These are phyloP conservation scores for Nakazawaea holstii DNA, from an alignment of 805 yeast genomes.

Conservation along the genomic window DNA sequence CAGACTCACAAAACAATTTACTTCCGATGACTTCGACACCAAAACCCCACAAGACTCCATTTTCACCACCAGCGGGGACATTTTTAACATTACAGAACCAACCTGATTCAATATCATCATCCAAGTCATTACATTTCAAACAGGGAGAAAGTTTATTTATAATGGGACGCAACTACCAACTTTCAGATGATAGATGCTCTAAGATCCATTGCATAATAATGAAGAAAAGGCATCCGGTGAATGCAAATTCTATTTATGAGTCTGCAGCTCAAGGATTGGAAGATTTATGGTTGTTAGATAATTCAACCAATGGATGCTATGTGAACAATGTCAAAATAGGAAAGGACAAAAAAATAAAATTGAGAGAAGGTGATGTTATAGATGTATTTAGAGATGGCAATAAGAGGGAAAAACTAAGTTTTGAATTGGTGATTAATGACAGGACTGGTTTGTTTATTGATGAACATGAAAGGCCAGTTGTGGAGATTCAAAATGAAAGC, in stretches of 20 bases:
- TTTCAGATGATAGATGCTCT: conserved; percentile 74
- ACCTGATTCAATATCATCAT: conserved; percentile 35
- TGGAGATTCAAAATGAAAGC: conserved; percentile 7
- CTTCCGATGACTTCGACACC: conserved; percentile 1
- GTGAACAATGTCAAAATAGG: conserved; percentile 58
- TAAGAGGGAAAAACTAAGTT: conserved; percentile 47
- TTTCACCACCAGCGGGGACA: conserved; percentile 40
- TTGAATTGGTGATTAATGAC: conserved; percentile 48
- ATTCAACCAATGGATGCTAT: conserved; percentile 74
- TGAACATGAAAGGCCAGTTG: background rate
- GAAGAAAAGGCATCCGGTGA: conserved; percentile 57
- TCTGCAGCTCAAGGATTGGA: conserved; percentile 71
- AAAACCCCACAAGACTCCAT: conserved; percentile 12
- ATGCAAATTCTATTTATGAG: conserved; percentile 48
- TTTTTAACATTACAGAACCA: conserved; percentile 57
- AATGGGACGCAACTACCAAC: conserved; percentile 67
- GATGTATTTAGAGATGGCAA: conserved; percentile 60
- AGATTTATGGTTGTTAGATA: conserved; percentile 76
- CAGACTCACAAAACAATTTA: conserved; percentile 6
- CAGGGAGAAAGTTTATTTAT: conserved; percentile 64
- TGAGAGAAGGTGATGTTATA: conserved; percentile 62
- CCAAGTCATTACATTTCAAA: conserved; percentile 48
- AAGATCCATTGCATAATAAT: conserved; percentile 73
- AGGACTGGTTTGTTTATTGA: conserved; percentile 55
- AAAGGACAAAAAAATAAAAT: conserved; percentile 53